Conservation (phyloP, 805 yeast genomes). For the Limtongozyma cylindracea region DNA sequence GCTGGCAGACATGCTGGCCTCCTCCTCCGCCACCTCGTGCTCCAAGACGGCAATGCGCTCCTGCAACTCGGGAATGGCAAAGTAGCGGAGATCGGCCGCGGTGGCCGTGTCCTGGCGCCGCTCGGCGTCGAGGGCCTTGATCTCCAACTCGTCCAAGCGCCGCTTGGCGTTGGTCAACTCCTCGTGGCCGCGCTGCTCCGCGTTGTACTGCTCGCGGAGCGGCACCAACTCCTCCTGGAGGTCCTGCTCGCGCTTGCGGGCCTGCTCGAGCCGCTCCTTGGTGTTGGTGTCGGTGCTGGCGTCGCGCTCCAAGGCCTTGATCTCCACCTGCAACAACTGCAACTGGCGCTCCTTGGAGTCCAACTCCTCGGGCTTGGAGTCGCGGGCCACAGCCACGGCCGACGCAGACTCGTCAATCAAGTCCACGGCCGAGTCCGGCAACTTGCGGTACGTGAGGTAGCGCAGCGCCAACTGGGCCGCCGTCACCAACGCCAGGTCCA, state of each 20-base stretch:
- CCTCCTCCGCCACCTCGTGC: slow-evolving; percentile 53
- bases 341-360: slow-evolving; percentile 85
- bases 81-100: slow-evolving; percentile 89
- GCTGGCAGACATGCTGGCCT: slow-evolving; percentile 19
- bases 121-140: slow-evolving; percentile 88
- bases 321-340: slow-evolving; percentile 82
- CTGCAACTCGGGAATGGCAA: slow-evolving; percentile 86
- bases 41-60: slow-evolving; percentile 57
- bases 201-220: slow-evolving; percentile 57
- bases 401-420: slow-evolving; percentile 93
- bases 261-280: slow-evolving; percentile 62
- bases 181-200: slow-evolving; percentile 80
- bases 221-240: slow-evolving; percentile 73
- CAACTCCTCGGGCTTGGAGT: slow-evolving; percentile 90
- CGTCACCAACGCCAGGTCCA: slow-evolving; percentile 81
- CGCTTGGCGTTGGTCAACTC: slow-evolving; percentile 74
- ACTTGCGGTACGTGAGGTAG: slow-evolving; percentile 79
- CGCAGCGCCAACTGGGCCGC: slow-evolving; percentile 92
- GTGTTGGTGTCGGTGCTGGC: slow-evolving; percentile 65
- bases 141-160: slow-evolving; percentile 77
- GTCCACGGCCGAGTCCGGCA: slow-evolving; percentile 95
- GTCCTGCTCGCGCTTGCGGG: slow-evolving; percentile 56
- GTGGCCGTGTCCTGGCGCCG: slow-evolving; percentile 87
- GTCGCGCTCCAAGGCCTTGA: slow-evolving; percentile 91
- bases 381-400: slow-evolving; percentile 91